These are phyloP conservation scores for Colletotrichum spaethianum DNA, from an alignment of 2,329 filamentous ascomycete species.

Conservation along the genomic window DNA sequence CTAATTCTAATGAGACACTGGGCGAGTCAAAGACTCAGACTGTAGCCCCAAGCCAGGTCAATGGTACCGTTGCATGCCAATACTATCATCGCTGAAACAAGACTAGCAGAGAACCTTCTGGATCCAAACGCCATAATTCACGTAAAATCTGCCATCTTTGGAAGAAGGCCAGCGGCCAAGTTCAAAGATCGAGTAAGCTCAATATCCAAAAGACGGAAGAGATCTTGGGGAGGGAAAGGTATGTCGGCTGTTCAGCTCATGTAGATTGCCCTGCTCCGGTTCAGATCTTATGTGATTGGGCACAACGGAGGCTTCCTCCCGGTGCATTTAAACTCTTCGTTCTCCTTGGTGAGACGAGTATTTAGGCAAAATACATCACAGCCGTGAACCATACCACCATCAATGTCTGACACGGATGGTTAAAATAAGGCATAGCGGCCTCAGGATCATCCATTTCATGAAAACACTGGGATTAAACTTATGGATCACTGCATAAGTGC, in stretches of 20 bases:
- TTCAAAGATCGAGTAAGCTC: background rate
- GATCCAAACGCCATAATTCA: background rate
- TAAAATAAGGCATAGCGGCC: background rate
- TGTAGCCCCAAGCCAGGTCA: background rate
- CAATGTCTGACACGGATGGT: background rate
- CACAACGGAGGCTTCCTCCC: conserved; percentile 9
- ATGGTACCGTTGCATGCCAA: too few species aligned
- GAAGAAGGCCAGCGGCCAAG: background rate
- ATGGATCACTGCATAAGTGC: background rate
- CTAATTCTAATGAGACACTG: too few species aligned
- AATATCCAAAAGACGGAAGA: background rate
- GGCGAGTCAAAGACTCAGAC: too few species aligned
- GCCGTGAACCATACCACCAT: background rate
- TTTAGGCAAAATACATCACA: conserved; percentile 21
- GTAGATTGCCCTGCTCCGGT: background rate
- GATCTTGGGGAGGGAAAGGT: background rate
- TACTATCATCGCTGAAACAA: background rate
- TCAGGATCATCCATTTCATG: background rate
- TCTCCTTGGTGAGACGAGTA: background rate
- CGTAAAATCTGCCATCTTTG: background rate
- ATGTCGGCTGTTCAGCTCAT: too few species aligned
- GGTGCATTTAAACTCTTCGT: background rate
- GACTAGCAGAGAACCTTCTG: background rate
- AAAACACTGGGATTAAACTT: background rate
- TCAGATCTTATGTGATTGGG: background rate